A percentile compares a stretch with the other conserved stretches of the same genome.
These are phyloP conservation scores for Ramaria sp. DNA, from an alignment of 768 basidiomycete genomes.

Conservation along the genomic window DNA sequence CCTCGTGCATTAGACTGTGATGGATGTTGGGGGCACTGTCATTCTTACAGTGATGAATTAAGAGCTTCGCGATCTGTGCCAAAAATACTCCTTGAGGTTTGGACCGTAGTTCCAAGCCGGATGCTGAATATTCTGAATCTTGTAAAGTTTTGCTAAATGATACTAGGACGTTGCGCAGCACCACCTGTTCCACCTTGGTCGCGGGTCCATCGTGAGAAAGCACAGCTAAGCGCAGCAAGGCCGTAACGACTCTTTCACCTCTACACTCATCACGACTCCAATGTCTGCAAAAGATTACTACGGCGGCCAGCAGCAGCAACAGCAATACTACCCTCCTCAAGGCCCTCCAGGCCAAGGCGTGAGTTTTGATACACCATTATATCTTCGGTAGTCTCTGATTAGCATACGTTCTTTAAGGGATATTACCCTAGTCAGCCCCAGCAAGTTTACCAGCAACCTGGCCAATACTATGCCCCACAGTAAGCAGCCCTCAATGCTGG, in stretches of 20 bases:
- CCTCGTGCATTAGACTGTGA: too few relatives aligned
- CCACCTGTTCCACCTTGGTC: not conserved
- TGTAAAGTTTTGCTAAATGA: too few relatives aligned
- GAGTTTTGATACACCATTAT: constrained; percentile 26
- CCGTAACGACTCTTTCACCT: not conserved
- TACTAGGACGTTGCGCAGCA: not conserved
- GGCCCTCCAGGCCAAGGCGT: constrained; percentile 48
- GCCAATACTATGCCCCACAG: constrained; percentile 20
- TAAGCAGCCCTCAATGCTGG: constrained; percentile 26
- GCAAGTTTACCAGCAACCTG: constrained; percentile 42
- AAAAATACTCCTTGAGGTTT: too few relatives aligned
- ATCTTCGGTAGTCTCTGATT: not conserved
- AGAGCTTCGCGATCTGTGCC: too few relatives aligned
- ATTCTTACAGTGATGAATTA: too few relatives aligned
- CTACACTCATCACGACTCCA: not conserved
- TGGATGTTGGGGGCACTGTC: too few relatives aligned
- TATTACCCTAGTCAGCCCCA: constrained; percentile 46
- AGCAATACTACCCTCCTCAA: constrained; percentile 39
- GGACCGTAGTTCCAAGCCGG: too few relatives aligned
- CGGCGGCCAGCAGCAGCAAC: constrained; percentile 35
- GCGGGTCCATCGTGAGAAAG: constrained; percentile 1
- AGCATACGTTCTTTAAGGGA: constrained; percentile 7
- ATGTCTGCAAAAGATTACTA: constrained; percentile 79
- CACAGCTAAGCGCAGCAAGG: not conserved
- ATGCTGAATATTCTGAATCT: too few relatives aligned